Evolutionary conservation across 495 filamentous ascomycete species (phyloP), one percentile per base, ranked within the genome.

Genomic region (Hypoxylon fuscum): DNA sequence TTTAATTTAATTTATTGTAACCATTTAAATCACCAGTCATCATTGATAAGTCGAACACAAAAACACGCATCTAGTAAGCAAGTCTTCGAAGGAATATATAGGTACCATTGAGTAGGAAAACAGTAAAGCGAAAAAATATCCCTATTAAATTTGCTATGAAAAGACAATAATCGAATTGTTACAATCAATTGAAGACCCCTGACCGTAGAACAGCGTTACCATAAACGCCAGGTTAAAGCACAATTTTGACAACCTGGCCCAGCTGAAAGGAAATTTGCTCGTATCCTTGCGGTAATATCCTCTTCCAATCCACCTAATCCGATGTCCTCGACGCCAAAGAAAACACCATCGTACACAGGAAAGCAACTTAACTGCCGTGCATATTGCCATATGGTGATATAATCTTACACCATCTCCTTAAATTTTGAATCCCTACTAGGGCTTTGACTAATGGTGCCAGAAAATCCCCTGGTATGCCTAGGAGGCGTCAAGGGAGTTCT

Each of bases 361-460:
- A 27, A 27, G 25, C 25, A 8, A 8, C 25, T 8, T 8, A 27
- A 27, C n/a, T n/a, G n/a, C n/a, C n/a, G n/a, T n/a, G n/a, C n/a
- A n/a, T n/a, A n/a, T n/a, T n/a, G n/a, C n/a, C n/a, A n/a, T n/a
- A n/a, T n/a, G n/a, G n/a, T n/a, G n/a, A n/a, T n/a, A n/a, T n/a
- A n/a, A n/a, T n/a, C n/a, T n/a, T 31, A 62, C 21, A 64, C 63
- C 60, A 73, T 73, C 72, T 78, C 73, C 43, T 65, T 71, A 41
- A 76, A 79, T 59, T 72, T 64, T 42, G 71, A 77, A 52, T 78
- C 77, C 56, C 77, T 67, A 8, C 62, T 67, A 10, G 80, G 80
- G 46, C 79, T 83, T 15, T 64, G 49, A 9, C 68, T 73, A 38
- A 64, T 55, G 31, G 64, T 62, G n/a, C 56, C 50, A 10, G 63